These are phyloP conservation scores for Glonium stellatum DNA, from an alignment of 495 filamentous ascomycete species.

Conservation along the genomic window DNA sequence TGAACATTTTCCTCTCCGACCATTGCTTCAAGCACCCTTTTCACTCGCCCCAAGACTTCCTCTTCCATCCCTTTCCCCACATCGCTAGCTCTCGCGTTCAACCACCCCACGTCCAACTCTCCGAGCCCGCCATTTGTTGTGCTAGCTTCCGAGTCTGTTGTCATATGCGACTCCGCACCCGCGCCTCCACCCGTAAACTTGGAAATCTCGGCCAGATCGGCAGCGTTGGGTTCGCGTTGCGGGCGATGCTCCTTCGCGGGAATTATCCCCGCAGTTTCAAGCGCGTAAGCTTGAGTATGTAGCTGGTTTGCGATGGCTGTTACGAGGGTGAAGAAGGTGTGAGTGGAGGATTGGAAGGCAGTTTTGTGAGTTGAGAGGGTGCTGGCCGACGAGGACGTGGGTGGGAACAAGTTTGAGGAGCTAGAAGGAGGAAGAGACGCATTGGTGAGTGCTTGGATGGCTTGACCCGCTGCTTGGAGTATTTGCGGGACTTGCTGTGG, in stretches of 20 bases:
- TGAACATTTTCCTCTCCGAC: neutral
- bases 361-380: slow-evolving; percentile 46
- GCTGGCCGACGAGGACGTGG: slow-evolving; percentile 8
- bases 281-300: slow-evolving; percentile 67
- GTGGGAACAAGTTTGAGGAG: too few species aligned
- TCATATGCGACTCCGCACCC: slow-evolving; percentile 4
- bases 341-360: slow-evolving; percentile 55
- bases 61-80: slow-evolving; percentile 72
- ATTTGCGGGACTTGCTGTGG: slow-evolving; percentile 48
- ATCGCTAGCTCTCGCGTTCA: slow-evolving; percentile 74
- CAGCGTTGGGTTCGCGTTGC: neutral
- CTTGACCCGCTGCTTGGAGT: slow-evolving; percentile 59
- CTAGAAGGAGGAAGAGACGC: slow-evolving; percentile 35
- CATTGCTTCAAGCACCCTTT: slow-evolving; percentile 42
- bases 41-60: slow-evolving; percentile 64
- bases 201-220: slow-evolving; percentile 2
- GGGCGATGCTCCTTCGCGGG: neutral
- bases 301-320: slow-evolving; percentile 46
- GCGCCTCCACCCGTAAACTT: neutral
- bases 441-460: slow-evolving; percentile 62
- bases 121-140: slow-evolving; percentile 52
- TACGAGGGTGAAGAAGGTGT: slow-evolving; percentile 56
- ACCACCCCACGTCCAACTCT: slow-evolving; percentile 68
- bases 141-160: slow-evolving; percentile 27
- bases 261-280: slow-evolving; percentile 43